Evolutionary conservation across 225 moss, liverwort and hornwort species (phyloP), one percentile per base, ranked within the genome.

Genomic region (Pleurozium schreberi): DNA sequence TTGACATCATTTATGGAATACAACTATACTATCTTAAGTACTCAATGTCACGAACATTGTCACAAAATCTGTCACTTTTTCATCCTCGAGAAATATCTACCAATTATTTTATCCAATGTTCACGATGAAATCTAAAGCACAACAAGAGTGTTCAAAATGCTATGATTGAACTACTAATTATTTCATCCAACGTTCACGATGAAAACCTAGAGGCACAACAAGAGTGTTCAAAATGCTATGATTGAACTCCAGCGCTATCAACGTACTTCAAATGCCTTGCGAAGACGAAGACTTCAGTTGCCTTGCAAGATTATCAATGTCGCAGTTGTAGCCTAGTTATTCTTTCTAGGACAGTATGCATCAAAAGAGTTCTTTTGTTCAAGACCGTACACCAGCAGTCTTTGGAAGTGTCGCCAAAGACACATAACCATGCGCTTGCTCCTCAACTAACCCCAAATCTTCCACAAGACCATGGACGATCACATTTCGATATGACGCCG

Each of bases 401-500:
- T 69, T 76, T 14, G 91, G 90, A 87, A 93, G 90, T 75, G 68
- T 36, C 45, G 94, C 90, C 11, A 70, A 88, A 76, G 89, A 69
- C 58, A 94, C 50, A 50, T 93, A 94, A 52, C 90, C 87, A 18
- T 75, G 81, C 62, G 93, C 94, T 88, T 91, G 49, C 47, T 86
- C 89, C 49, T 90, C 86, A 26, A 36, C 63, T 19, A 89, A 67
- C 59, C 91, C 92, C 16, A 90, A 86, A 21, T 91, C 92, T 18
- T 87, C 89, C 88, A 87, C 89, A 69, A 93, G 92, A 5, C 92
- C 89, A 50, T 47, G 82, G 49, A 88, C 84, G 19, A 94, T 88
- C 55, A 89, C 91, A 71, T 81, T 59, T 67, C 88, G 90, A 88
- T 94, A 94, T 0, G 88, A 50, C 11, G 66, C 87, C 11, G 94